These are phyloP conservation scores for Acephala macrosclerotiorum DNA, from an alignment of 2,329 filamentous ascomycete genomes.

Conservation along the genomic window DNA sequence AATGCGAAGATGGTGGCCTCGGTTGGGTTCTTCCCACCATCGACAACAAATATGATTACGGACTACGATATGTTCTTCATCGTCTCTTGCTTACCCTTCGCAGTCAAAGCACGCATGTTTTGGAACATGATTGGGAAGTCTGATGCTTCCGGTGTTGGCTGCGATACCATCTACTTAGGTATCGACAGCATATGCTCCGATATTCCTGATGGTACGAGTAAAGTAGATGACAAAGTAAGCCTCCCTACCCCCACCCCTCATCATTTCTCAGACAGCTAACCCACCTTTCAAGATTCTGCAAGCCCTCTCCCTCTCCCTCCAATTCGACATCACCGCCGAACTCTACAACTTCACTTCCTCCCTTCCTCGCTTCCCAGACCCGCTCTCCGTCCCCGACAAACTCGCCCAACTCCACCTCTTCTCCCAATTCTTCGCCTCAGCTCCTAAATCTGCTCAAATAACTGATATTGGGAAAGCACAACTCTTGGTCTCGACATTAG, in stretches of 20 bases:
- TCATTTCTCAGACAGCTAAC: background rate
- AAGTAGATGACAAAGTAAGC: background rate
- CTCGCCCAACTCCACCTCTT: constrained; percentile 10
- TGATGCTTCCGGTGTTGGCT: background rate
- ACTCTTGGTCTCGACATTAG: constrained; percentile 14
- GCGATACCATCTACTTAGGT: constrained; percentile 5
- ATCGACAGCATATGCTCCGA: background rate
- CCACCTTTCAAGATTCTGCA: constrained; percentile 7
- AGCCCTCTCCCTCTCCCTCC: constrained; percentile 16
- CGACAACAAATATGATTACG: constrained; percentile 2
- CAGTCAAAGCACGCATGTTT: constrained; percentile 10
- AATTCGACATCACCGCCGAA: constrained; percentile 14
- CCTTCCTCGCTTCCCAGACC: constrained; percentile 15
- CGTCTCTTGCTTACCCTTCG: constrained; percentile 14
- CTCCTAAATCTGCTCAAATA: constrained; percentile 7
- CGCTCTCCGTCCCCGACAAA: constrained; percentile 14
- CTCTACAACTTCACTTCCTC: constrained; percentile 11
- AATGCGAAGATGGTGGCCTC: constrained; percentile 13
- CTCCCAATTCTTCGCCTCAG: constrained; percentile 12
- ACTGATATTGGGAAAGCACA: constrained; percentile 12
- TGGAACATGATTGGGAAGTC: constrained; percentile 18
- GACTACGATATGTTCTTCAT: constrained; percentile 17
- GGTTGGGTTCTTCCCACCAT: constrained; percentile 5
- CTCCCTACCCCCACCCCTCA: background rate
- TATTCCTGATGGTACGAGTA: background rate